Conservation (phyloP, 108 stramenopile species). For the Seminavis robusta region DNA sequence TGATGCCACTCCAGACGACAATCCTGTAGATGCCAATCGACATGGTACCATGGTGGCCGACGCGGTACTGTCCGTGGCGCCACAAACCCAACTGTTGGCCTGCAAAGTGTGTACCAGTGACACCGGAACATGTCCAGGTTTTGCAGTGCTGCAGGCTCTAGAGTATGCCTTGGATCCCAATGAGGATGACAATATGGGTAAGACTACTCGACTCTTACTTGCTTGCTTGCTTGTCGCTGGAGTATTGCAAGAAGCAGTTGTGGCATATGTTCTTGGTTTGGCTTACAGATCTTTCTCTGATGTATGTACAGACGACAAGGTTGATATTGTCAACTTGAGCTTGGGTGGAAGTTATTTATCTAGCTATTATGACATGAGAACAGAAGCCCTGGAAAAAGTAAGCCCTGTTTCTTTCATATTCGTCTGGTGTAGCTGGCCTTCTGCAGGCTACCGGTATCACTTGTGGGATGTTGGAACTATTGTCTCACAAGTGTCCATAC, state of each 20-base stretch:
- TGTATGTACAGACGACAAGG: not conserved
- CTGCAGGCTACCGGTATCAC: too few relatives aligned
- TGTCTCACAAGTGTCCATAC: too few relatives aligned
- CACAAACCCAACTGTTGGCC: conserved; percentile 13
- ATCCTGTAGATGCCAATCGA: conserved; percentile 18
- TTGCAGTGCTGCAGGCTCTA: conserved; percentile 14
- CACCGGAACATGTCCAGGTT: conserved; percentile 17
- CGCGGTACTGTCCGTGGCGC: conserved; percentile 18
- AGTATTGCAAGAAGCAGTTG: conserved; percentile 14
- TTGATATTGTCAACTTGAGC: conserved; percentile 2
- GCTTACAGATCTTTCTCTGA: too few relatives aligned
- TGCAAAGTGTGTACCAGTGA: conserved; percentile 9
- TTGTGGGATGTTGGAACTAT: too few relatives aligned
- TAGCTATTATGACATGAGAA: not conserved
- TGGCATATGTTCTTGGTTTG: too few relatives aligned
- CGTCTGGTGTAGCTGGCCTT: too few relatives aligned
- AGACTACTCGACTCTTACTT: not conserved
- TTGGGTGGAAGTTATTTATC: not conserved
- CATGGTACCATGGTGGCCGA: conserved; percentile 26
- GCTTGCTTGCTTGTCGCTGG: conserved; percentile 5
- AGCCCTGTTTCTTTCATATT: too few relatives aligned
- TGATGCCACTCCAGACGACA: conserved; percentile 5
- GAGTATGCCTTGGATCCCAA: conserved; percentile 16
- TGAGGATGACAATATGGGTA: conserved; percentile 14
- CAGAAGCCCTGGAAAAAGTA: not conserved